Percentiles rank a stretch among this genome's conserved stretches.
phyloP scores from a whole-genome alignment of 2,329 filamentous ascomycete species.

The Exophiala sideris region DNA sequence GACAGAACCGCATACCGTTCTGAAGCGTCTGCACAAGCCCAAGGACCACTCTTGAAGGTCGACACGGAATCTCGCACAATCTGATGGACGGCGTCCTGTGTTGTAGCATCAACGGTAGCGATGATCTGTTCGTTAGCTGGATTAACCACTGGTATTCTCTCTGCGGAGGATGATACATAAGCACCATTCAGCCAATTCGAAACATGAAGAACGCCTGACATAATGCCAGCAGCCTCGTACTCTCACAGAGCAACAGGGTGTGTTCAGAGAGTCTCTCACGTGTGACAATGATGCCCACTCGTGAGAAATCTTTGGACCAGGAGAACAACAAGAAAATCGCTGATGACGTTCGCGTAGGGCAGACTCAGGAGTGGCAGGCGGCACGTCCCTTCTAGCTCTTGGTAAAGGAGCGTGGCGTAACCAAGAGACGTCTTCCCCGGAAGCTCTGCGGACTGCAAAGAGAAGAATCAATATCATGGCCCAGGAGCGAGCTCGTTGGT shows the following conservation, averaged over 20 bases:
- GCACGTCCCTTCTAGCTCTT: no score
- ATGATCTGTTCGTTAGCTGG: slow-evolving; percentile 33
- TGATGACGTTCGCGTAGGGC: no score
- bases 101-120: slow-evolving; percentile 52
- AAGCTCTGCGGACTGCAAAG: no score
- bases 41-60: slow-evolving; percentile 50
- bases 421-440: no score
- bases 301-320: no score
- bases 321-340: no score
- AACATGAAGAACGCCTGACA: neutral
- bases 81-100: slow-evolving; percentile 50
- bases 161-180: slow-evolving; percentile 20
- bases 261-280: no score
- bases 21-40: slow-evolving; percentile 57
- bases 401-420: no score
- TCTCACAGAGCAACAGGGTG: neutral
- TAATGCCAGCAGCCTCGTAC: neutral
- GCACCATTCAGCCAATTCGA: slow-evolving; percentile 35
- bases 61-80: slow-evolving; percentile 41
- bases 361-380: no score
- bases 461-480: no score
- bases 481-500: no score
- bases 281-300: no score
- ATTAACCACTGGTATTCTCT: slow-evolving; percentile 30
- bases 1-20: slow-evolving; percentile 62